Evolutionary conservation across 768 basidiomycete species (phyloP).

Genomic region (Phylloporus sp.): DNA sequence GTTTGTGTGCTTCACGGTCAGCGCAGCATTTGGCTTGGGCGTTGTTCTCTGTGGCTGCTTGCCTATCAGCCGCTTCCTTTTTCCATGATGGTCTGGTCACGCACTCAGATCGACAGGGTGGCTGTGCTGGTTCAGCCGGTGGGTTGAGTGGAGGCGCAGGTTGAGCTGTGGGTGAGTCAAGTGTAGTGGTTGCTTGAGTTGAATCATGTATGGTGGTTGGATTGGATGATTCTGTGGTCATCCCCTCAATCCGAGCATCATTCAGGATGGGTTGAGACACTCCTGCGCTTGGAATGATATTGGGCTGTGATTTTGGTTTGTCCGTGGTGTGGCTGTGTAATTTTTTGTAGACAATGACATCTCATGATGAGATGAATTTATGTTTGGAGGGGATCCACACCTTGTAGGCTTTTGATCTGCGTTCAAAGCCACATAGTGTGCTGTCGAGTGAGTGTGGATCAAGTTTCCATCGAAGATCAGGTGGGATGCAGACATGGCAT

Average conservation of each 20-base stretch:
- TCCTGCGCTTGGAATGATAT: neutral
- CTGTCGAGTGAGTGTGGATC: constrained; percentile 7
- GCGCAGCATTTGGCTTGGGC: neutral
- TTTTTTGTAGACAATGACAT: constrained; percentile 3
- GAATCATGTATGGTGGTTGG: too few species aligned
- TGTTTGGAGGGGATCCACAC: neutral
- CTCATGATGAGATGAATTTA: neutral
- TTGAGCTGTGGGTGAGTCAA: too few species aligned
- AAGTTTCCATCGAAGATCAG: neutral
- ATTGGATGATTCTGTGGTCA: too few species aligned
- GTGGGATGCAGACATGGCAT: constrained; percentile 6
- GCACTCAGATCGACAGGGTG: neutral
- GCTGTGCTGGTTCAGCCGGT: too few species aligned
- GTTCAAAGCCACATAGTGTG: neutral
- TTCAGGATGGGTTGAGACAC: neutral
- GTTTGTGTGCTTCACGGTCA: too few species aligned
- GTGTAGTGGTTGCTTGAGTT: too few species aligned
- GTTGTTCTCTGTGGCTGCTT: neutral
- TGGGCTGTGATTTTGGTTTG: too few species aligned
- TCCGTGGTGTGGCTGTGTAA: neutral
- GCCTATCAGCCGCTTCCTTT: neutral
- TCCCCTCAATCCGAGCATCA: neutral
- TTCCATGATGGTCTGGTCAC: neutral
- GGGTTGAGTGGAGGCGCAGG: neutral
- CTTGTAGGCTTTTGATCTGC: constrained; percentile 7